Base-by-base conservation (phyloP, 495 filamentous ascomycete genomes). In the Trichocladium uniseriatum region DNA sequence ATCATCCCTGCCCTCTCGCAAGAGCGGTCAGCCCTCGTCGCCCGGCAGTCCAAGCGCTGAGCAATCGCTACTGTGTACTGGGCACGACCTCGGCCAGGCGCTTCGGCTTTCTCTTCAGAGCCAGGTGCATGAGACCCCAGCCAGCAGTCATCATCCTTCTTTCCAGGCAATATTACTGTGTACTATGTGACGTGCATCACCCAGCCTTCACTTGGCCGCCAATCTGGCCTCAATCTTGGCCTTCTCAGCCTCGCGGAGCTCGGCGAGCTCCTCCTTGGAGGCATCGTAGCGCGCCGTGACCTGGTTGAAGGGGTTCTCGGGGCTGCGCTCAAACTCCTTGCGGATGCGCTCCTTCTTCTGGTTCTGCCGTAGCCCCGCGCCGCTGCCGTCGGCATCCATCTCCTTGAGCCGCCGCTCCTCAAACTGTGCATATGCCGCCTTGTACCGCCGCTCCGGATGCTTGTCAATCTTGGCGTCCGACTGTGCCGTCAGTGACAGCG, bases 271-370 rank as follows among this genome's bases (percentile, higher is more conserved):
- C 9, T 90, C 86, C 70, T 78, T 84, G 21, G 77, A 78, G 32
- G 83, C 80, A 66, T 98, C 82, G 64, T 87, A 86, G 16, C 68
- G 64, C 7, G 81, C 84, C 49, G 74, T 74, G 13, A 77, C 79
- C 58, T 94, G 87, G 66, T 92, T 94, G 64, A 94, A 90, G 34
- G 92, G 92, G 62, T 97, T 97, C 63, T 97, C 92, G 5, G 82
- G 80, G 60, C 82, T 83, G 70, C 87, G 91, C 65, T 89, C 59
- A 63, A 95, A 98, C 69, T 97, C 94, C 72, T 91, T 90, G 53
- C 72, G 62, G 41, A 92, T 82, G 49, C 80, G 67, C 54, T 92
- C 85, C 38, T 84, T 76, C 65, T 84, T 82, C 79, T 94, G 86
- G 57, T 89, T 77, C 49, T 82, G 73, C 39, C 89, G 72, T 60